phyloP scores from a whole-genome alignment of 331 rosid genomes.

The Spiraea crenata region DNA sequence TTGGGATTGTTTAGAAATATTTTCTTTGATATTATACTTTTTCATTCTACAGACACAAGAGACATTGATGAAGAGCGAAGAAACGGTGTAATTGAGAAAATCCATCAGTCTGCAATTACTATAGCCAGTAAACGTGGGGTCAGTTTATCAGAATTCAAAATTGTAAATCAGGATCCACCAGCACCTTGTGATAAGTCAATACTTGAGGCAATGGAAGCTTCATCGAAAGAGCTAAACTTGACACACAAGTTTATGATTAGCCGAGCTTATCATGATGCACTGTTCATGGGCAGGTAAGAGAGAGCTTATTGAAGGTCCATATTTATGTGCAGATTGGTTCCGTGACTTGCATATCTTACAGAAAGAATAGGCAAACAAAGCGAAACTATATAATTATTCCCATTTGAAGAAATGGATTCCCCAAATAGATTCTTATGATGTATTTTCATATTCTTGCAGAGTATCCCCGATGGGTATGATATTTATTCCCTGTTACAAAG shows the following conservation, averaged over 20 bases:
- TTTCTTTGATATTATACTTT: not conserved
- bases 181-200: conserved; percentile 67
- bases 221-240: conserved; percentile 71
- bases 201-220: conserved; percentile 66
- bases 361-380: too few relatives aligned
- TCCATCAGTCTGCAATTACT: conserved; percentile 62
- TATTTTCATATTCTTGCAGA: conserved; percentile 47
- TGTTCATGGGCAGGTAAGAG: conserved; percentile 88
- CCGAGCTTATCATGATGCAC: conserved; percentile 92
- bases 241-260: conserved; percentile 87
- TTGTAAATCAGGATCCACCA: conserved; percentile 93
- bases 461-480: conserved; percentile 93
- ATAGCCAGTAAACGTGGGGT: conserved; percentile 65
- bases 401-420: too few relatives aligned
- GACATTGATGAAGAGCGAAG: conserved; percentile 86
- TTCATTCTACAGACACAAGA: conserved; percentile 65
- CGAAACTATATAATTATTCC: too few relatives aligned
- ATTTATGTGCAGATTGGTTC: too few relatives aligned
- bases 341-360: too few relatives aligned
- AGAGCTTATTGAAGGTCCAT: conserved; percentile 1
- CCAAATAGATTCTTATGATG: conserved; percentile 26
- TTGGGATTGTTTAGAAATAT: not conserved
- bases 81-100: conserved; percentile 72
- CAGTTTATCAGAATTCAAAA: conserved; percentile 67
- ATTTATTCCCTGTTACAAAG: conserved; percentile 97